phyloP scores from a whole-genome alignment of 257 asterid genomes.

The Leptodermis oblonga region DNA sequence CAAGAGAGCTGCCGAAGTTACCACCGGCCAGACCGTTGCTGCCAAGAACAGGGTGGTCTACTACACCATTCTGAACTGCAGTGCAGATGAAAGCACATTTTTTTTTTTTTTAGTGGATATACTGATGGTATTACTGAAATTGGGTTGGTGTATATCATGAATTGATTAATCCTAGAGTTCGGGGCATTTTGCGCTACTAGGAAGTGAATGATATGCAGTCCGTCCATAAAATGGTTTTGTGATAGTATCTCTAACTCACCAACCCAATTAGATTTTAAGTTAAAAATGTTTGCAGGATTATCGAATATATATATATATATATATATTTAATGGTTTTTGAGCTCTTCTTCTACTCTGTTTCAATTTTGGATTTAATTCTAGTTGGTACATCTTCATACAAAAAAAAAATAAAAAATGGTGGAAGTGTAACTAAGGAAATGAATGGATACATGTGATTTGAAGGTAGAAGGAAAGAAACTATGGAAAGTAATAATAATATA shows the following conservation, averaged over 20 bases:
- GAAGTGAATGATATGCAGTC: background rate
- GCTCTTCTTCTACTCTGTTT: constrained; percentile 26
- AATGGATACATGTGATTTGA: too few species aligned
- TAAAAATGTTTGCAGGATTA: constrained; percentile 28
- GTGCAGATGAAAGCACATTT: constrained; percentile 81
- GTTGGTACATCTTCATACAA: constrained; percentile 12
- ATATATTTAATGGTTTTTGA: constrained; percentile 22
- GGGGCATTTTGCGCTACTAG: constrained; percentile 65
- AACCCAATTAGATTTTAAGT: constrained; percentile 17
- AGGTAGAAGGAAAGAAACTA: too few species aligned
- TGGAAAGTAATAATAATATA: too few species aligned
- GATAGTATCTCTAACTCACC: constrained; percentile 11
- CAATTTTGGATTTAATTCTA: constrained; percentile 33
- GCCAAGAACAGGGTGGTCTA: constrained; percentile 51
- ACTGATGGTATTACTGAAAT: constrained; percentile 83
- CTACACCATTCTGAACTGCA: constrained; percentile 79
- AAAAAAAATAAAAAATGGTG: too few species aligned
- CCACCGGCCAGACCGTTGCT: constrained; percentile 34
- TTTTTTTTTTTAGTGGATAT: constrained; percentile 81
- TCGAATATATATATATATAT: constrained; percentile 23
- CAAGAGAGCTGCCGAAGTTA: constrained; percentile 49
- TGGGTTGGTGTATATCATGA: too few species aligned
- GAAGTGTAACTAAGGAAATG: too few species aligned
- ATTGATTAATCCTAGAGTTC: too few species aligned
- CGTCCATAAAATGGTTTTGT: constrained; percentile 5